Percentiles rank a stretch among this genome's conserved stretches.
Evolutionary conservation across 2,329 filamentous ascomycete genomes (phyloP).

Genomic region (Exophiala alcalophila): DNA sequence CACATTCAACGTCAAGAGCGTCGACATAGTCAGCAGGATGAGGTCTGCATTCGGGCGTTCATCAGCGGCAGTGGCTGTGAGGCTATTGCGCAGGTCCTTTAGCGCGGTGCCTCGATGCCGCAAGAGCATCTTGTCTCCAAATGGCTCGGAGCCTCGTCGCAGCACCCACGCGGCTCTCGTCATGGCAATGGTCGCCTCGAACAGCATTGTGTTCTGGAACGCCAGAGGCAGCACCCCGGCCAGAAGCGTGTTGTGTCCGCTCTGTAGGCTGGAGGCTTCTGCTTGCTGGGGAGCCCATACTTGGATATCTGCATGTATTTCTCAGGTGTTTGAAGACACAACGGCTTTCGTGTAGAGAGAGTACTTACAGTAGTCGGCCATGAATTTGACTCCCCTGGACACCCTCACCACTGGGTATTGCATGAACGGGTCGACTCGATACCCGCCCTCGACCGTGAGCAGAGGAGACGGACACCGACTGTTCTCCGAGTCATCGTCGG

Average conservation of each 20-base stretch:
- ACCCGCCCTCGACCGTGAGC: conserved; percentile 12
- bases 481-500: conserved; percentile 19
- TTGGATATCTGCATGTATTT: conserved; percentile 11
- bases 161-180: conserved; percentile 21
- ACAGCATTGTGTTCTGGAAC: conserved; percentile 16
- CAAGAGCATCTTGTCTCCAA: conserved; percentile 19
- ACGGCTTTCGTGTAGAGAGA: no score
- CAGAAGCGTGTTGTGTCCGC: conserved; percentile 15
- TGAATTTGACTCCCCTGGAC: conserved; percentile 14
- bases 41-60: conserved; percentile 1
- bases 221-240: conserved; percentile 13
- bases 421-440: conserved; percentile 18
- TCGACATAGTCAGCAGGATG: conserved; percentile 21
- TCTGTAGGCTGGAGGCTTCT: conserved; percentile 9
- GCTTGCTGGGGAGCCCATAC: conserved; percentile 22
- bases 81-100: conserved; percentile 8
- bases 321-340: no score
- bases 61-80: conserved; percentile 4
- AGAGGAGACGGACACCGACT: conserved; percentile 20
- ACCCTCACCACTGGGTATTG: conserved; percentile 8
- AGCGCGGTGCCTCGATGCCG: conserved; percentile 12
- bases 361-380: conserved; percentile 20
- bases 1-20: conserved; percentile 19
- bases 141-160: conserved; percentile 13
- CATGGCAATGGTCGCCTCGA: conserved; percentile 22